Conservation (phyloP, 805 yeast genomes). For the Ogataea trehalophila region DNA sequence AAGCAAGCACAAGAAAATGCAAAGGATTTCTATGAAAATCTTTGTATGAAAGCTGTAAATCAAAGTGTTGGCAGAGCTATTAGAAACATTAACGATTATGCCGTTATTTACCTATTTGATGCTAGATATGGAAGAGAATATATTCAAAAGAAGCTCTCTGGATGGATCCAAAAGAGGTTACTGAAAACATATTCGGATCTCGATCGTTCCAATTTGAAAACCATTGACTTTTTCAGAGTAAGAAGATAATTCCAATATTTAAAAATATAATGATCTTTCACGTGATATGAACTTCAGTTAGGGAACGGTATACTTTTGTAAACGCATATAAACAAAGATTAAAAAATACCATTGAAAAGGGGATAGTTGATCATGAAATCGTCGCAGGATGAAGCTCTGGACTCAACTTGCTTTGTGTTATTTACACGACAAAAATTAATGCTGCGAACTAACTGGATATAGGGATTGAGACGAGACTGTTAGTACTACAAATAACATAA, state of each 20-base stretch:
- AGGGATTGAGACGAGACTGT: no score
- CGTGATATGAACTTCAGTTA: no score
- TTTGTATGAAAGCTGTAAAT: constrained; percentile 87
- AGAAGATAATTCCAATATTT: background rate
- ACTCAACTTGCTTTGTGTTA: no score
- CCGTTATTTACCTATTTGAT: constrained; percentile 71
- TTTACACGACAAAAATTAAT: no score
- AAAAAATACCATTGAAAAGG: no score
- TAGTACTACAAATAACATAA: no score
- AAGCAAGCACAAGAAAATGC: constrained; percentile 44
- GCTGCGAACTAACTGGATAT: no score
- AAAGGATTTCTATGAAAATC: constrained; percentile 65
- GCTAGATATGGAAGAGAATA: constrained; percentile 41
- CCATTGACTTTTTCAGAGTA: constrained; percentile 10
- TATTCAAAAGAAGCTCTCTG: constrained; percentile 58
- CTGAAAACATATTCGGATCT: constrained; percentile 4
- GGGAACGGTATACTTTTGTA: no score
- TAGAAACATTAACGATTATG: constrained; percentile 76
- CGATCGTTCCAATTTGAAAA: constrained; percentile 2
- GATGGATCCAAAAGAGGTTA: constrained; percentile 60
- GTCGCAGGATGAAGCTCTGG: no score
- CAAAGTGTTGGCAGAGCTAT: constrained; percentile 93
- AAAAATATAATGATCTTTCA: no score
- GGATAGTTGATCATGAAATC: no score
- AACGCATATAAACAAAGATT: no score